Base-by-base conservation (phyloP, 2,329 filamentous ascomycete genomes). In the Mycogone perniciosa region DNA sequence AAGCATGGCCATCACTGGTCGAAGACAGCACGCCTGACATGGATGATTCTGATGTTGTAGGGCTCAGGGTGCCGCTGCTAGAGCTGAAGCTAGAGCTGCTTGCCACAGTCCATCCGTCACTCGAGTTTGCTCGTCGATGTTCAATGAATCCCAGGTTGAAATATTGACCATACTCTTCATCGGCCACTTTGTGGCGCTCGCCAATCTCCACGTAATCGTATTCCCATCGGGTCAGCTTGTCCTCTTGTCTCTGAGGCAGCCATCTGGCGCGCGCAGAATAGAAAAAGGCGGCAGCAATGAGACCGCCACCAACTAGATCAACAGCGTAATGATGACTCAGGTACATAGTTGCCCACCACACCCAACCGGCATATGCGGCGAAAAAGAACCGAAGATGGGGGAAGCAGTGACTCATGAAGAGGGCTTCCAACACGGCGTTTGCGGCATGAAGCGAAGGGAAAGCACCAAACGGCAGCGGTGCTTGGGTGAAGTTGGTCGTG, bases 341-440 rank as follows among this genome's bases (percentile, higher is more conserved):
- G 66, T 97, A 96, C 89, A 97, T 96, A 59, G 92, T 97, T 9
- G 91, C 88, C 90, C 92, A 97, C 88, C 90, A 96, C 62, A 96
- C 84, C 92, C 92, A 96, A 65, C 87, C 80, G 41, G 87, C 86
- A 69, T 96, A 97, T 57, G 80, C 76, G 56, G 91, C 80, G 70
- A 95, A 95, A 48, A 93, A 71, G 9, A 85, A 82, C 58, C 87
- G 84, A 58, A 95, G 79, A 54, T 82, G 83, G 4, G 92, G 92
- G 76, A 97, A 96, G 66, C 88, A 84, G 70, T 95, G 86, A 69
- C 86, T 88, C 84, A 97, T 88, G 76, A 96, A 96, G 11, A 96
- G 78, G 26, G 89, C 90, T 68, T 95, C 89, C 49, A 96, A 77
- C 4, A 90, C 91, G 7, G 91, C 90, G 67, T 89, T 90, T 29